phyloP scores from a whole-genome alignment of 371 early-diverging fungal genomes.

The Mucor circinelloides region DNA sequence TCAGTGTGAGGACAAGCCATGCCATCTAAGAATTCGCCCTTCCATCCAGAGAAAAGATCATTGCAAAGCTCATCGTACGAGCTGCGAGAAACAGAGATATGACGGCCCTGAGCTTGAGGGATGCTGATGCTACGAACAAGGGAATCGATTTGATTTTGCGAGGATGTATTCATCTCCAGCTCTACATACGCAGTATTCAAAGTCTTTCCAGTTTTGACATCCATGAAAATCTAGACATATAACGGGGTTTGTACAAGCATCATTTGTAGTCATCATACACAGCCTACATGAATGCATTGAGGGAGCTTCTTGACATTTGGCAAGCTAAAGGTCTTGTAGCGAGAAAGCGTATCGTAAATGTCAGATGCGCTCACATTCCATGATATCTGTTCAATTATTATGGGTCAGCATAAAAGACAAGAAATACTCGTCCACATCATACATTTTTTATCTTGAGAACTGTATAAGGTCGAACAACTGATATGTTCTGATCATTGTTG shows the following conservation, averaged over 20 bases:
- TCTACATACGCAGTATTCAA: slow-evolving; percentile 13
- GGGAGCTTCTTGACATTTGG: slow-evolving; percentile 2
- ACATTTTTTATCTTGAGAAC: slow-evolving; percentile 4
- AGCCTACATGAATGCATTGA: slow-evolving; percentile 20
- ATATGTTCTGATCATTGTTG: neutral
- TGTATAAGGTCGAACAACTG: neutral
- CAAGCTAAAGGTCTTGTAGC: neutral
- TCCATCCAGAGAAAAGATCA: slow-evolving; percentile 12
- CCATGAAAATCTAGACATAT: slow-evolving; percentile 22
- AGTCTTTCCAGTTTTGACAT: slow-evolving; percentile 18
- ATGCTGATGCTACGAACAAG: neutral
- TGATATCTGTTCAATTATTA: slow-evolving; percentile 1
- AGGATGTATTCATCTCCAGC: neutral
- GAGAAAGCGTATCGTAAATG: neutral
- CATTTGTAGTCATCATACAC: no score
- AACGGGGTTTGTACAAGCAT: neutral
- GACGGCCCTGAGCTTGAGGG: slow-evolving; percentile 7
- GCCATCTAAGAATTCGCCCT: slow-evolving; percentile 11
- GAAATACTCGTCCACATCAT: neutral
- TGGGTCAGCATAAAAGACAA: slow-evolving; percentile 2
- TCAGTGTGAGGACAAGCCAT: neutral
- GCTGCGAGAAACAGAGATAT: neutral
- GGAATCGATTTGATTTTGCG: neutral
- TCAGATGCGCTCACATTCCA: slow-evolving; percentile 1
- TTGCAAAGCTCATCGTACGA: slow-evolving; percentile 17